Base-by-base conservation (phyloP, 2,329 filamentous ascomycete species). In the Albophoma yamanashiensis region DNA sequence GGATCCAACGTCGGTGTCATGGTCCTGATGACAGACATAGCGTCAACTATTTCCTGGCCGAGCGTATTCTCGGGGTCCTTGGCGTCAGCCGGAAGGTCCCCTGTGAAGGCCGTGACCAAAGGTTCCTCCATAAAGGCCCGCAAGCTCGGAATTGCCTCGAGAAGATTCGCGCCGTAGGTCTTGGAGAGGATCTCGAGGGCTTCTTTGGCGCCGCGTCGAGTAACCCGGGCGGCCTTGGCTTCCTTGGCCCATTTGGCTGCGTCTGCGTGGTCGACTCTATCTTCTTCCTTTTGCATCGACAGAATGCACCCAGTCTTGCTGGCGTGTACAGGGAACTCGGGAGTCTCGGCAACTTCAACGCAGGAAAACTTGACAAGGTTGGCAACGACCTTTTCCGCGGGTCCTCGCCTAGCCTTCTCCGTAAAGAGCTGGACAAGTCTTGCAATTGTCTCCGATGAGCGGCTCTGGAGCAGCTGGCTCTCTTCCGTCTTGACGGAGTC, bases 361-460 rank as follows among this genome's bases (percentile, higher is more conserved):
- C 94, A 99, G 64, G 92, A 96, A 74, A 97, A 99, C 70, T 97
- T 97, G 76, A 96, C 91, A 58, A 99, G 75, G 69, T 99, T 99
- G 55, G 90, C 87, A 36, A 97, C 92, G 17, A 99, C 89, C 76
- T 99, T 99, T 72, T 97, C 92, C 20, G 94, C 92, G 15, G 95
- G 91, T 20, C 88, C 91, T 60, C 87, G 84, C 63, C 93, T 89
- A 45, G 91, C 89, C 59, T 86, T 85, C 50, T 86, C 83, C 4
- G 91, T 92, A 67, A 97, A 94, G 27, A 94, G 81, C 65, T 90
- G 87, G n/a, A 99, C 88, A 25, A 97, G 84, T 45, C 83, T 84
- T 7, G 92, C 91, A 58, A 99, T 89, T 3, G 92, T 92, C 17
- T 84, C 85, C 2, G 92, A 91, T 36, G 93, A 96, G 31, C 93